Evolutionary conservation across 352 stramenopile genomes (phyloP), one percentile per base, ranked within the genome.

Genomic region (Pythium folliculosum): DNA sequence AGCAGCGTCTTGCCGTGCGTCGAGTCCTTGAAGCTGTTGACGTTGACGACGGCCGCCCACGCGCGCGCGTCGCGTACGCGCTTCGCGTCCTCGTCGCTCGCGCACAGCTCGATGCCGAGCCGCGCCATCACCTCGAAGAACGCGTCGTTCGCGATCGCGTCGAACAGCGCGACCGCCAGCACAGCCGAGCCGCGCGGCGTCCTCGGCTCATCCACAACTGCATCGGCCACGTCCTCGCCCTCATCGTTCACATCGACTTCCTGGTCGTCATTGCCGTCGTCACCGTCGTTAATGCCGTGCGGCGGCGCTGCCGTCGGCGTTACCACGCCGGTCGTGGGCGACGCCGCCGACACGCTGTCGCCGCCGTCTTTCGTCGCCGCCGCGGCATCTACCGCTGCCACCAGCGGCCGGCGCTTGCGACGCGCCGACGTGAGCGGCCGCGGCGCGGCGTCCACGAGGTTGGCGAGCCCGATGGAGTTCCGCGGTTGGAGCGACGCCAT

Each of bases 1-100:
- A 92, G 71, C 52, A 92, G 60, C 30, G 83, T 88, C 69, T 79
- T 89, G 49, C 75, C 75, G 13, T 84, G 76, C 3, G 47, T 50
- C 25, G 72, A 60, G 44, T 91, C 81, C 5, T 77, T 70, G 58
- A 79, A 89, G 17, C 49, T 67, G 21, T 82, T 78, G 1, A 88
- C 66, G 27, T 84, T 71, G 50, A 84, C 53, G 13, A 59, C 47
- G 0, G 37, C 27, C 8, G 10, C 13, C 1, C 14, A 17, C 37
- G 10, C 10, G 37, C 10, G 37, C 37, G 37, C 9, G 3, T 2
- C 9, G 32, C 63, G 63, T 8, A 63, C 21, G 5, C 53, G 53
- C 63, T 69, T 45, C 1, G 60, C 50, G 22, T 70, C 57, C 13
- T 67, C 51, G 22, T 68, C 69, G 23, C 5, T 51, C 1, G 22